A percentile compares a stretch with the other conserved stretches of the same genome.
Conservation (phyloP, 495 filamentous ascomycete species). For the Tuber umbilicatum region DNA sequence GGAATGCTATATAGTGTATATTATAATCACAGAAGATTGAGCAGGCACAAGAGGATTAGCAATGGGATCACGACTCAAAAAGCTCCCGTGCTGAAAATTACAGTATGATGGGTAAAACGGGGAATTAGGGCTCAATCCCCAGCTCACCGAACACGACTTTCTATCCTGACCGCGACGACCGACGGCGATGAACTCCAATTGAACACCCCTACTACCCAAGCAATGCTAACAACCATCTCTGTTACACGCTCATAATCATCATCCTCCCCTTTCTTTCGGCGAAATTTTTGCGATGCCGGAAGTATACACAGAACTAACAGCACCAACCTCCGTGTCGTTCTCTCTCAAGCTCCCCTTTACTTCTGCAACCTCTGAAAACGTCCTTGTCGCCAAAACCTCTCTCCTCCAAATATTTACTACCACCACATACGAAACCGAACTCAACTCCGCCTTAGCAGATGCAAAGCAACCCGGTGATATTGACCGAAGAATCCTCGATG, state of each 20-base stretch:
- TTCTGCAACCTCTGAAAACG: constrained; percentile 66
- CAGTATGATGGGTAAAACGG: background rate
- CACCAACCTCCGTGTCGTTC: constrained; percentile 88
- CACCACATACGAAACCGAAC: constrained; percentile 51
- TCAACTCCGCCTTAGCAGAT: constrained; percentile 41
- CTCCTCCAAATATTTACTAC: constrained; percentile 79
- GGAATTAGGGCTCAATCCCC: background rate
- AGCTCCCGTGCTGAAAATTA: background rate
- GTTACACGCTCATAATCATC: background rate
- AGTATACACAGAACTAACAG: constrained; percentile 79
- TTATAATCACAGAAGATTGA: background rate
- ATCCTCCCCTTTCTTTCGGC: background rate
- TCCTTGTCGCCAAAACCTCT: constrained; percentile 81
- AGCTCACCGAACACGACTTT: background rate
- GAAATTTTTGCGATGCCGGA: constrained; percentile 35
- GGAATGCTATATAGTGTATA: background rate
- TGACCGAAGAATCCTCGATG: constrained; percentile 51
- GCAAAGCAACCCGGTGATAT: constrained; percentile 37
- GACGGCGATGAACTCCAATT: background rate
- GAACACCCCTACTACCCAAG: background rate
- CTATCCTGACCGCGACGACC: background rate
- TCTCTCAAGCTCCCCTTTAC: constrained; percentile 72
- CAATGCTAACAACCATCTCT: background rate
- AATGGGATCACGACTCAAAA: background rate
- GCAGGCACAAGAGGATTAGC: background rate